Conservation (phyloP, 2,329 filamentous ascomycete species). For the Penicillium sp. region DNA sequence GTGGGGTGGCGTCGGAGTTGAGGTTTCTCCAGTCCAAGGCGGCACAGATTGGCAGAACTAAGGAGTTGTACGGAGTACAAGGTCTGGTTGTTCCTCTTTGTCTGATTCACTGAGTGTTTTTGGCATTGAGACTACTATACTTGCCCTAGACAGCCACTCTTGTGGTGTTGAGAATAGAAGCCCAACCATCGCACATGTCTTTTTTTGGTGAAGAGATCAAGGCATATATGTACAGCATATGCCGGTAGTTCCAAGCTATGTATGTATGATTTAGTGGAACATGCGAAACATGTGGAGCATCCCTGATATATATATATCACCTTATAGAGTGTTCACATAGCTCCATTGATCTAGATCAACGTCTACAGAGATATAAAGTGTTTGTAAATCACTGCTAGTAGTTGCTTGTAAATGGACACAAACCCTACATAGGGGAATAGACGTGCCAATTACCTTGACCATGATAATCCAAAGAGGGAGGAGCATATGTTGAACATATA, state of each 20-base stretch:
- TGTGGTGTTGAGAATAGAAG: background rate
- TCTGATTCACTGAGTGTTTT: background rate
- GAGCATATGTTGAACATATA: background rate
- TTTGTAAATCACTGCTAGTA: background rate
- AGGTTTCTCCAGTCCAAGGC: background rate
- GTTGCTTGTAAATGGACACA: background rate
- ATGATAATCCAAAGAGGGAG: background rate
- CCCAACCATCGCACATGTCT: background rate
- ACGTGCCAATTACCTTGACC: background rate
- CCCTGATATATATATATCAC: background rate
- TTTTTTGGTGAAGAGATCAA: background rate
- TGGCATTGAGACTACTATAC: background rate
- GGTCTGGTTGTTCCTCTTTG: background rate
- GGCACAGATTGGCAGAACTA: background rate
- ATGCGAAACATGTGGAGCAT: background rate
- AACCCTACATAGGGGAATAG: background rate
- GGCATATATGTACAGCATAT: background rate
- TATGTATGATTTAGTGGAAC: background rate
- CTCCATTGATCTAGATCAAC: background rate
- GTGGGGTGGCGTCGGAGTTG: slow-evolving; percentile 1
- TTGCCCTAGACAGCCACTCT: background rate
- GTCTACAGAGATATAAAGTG: background rate
- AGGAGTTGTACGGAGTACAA: background rate
- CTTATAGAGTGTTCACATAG: background rate
- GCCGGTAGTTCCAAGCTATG: background rate